These are phyloP conservation scores for Thoreauomyces humboldtii DNA, from an alignment of 192 early-diverging fungal genomes.

Conservation along the genomic window DNA sequence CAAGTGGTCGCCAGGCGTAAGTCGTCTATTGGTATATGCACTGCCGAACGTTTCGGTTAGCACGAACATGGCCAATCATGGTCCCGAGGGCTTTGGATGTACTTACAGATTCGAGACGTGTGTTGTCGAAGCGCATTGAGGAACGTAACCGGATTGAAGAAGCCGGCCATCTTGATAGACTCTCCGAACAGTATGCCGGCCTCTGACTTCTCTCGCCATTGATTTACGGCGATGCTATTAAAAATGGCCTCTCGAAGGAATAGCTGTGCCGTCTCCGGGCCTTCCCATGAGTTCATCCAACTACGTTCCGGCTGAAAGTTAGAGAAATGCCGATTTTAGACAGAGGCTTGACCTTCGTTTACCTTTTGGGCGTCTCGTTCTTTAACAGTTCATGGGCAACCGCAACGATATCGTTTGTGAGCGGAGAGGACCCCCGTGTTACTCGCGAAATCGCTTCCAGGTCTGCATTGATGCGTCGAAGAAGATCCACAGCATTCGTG, in stretches of 20 bases:
- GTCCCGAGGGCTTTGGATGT: not conserved
- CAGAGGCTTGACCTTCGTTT: too few species aligned
- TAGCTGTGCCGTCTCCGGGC: conserved; percentile 33
- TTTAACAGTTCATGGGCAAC: conserved; percentile 35
- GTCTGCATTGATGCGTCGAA: conserved; percentile 43
- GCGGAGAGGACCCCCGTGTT: conserved; percentile 37
- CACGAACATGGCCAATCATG: not conserved
- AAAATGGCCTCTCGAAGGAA: conserved; percentile 39
- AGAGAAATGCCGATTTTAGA: too few species aligned
- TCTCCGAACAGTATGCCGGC: conserved; percentile 29
- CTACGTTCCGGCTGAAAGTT: too few species aligned
- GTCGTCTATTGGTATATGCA: conserved; percentile 47
- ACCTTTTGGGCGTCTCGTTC: conserved; percentile 42
- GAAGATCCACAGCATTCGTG: conserved; percentile 29
- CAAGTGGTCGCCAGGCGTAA: conserved; percentile 42
- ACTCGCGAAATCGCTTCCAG: conserved; percentile 41
- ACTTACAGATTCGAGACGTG: conserved; percentile 47
- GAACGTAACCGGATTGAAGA: conserved; percentile 52
- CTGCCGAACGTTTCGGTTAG: too few species aligned
- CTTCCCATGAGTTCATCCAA: conserved; percentile 46
- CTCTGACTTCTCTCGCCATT: conserved; percentile 17
- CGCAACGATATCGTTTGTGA: conserved; percentile 42
- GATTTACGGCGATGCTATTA: conserved; percentile 32
- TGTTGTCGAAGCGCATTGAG: conserved; percentile 54
- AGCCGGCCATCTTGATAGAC: conserved; percentile 31